A percentile compares a stretch with the other conserved stretches of the same genome.
Evolutionary conservation across 768 basidiomycete genomes (phyloP).

Genomic region (Mycena olivaceomarginata): DNA sequence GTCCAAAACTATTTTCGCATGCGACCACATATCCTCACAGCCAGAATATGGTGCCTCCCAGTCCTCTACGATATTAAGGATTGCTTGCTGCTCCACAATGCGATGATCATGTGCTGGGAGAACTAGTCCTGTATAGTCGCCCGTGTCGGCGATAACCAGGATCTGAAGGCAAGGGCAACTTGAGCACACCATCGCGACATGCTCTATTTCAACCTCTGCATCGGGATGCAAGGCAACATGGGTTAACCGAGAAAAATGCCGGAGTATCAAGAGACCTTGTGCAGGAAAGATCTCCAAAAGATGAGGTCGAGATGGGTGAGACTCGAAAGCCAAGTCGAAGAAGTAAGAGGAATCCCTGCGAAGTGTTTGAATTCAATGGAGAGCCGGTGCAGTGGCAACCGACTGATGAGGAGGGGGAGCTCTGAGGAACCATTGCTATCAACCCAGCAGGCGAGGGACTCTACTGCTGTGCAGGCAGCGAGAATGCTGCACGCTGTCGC

Average conservation of each 20-base stretch:
- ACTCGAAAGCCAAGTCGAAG: not conserved
- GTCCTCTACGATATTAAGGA: not conserved
- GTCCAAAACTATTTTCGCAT: not conserved
- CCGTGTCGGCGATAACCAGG: not conserved
- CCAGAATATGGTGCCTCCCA: not conserved
- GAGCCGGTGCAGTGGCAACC: slow-evolving; percentile 6
- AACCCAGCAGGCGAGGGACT: not conserved
- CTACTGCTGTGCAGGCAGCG: not conserved
- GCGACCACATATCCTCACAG: slow-evolving; percentile 13
- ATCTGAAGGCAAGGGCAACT: slow-evolving; percentile 3
- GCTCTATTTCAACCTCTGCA: not conserved
- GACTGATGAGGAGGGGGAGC: not conserved
- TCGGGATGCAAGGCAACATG: not conserved
- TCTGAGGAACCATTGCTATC: not conserved
- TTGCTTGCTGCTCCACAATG: not conserved
- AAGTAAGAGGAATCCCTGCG: not conserved
- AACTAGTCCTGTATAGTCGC: not conserved
- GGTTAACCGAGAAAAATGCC: not conserved
- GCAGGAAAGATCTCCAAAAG: not conserved
- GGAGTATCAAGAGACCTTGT: not conserved
- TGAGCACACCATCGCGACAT: not conserved
- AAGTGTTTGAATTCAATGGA: not conserved
- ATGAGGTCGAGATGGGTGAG: slow-evolving; percentile 7
- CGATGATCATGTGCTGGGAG: not conserved
- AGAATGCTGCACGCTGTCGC: not conserved